These are phyloP conservation scores for Fusarium lateritium DNA, from an alignment of 2,329 filamentous ascomycete genomes.

Conservation along the genomic window DNA sequence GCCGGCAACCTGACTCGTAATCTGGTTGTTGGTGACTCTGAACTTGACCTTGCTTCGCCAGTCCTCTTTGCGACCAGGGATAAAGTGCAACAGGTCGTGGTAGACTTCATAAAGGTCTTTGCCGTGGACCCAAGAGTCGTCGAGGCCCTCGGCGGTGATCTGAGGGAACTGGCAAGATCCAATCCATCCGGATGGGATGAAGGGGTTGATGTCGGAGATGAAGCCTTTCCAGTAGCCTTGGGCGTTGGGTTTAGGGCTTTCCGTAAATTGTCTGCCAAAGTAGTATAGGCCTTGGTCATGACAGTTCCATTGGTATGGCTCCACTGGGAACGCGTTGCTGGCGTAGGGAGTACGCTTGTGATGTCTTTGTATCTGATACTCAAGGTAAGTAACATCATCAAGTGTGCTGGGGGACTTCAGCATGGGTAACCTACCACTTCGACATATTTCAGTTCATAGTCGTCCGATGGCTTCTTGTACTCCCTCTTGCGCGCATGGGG, in stretches of 20 bases:
- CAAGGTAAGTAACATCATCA: neutral
- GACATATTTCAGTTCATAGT: constrained; percentile 80
- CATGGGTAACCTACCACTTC: no score
- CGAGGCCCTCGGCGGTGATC: constrained; percentile 78
- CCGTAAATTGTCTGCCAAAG: constrained; percentile 71
- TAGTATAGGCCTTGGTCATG: constrained; percentile 78
- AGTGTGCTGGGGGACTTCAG: no score
- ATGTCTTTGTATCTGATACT: constrained; percentile 78
- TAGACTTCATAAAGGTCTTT: constrained; percentile 85
- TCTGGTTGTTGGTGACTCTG: constrained; percentile 85
- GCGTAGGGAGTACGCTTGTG: constrained; percentile 89
- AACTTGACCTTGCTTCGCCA: constrained; percentile 68
- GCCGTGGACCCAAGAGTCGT: constrained; percentile 83
- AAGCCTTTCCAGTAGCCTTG: constrained; percentile 77
- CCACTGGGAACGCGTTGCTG: constrained; percentile 81
- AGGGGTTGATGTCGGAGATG: constrained; percentile 75
- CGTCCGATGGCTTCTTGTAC: constrained; percentile 68
- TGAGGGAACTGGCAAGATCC: constrained; percentile 87
- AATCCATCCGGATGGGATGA: constrained; percentile 75
- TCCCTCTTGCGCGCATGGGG: constrained; percentile 80
- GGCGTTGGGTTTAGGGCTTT: constrained; percentile 62
- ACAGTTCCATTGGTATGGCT: constrained; percentile 81
- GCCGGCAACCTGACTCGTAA: constrained; percentile 84
- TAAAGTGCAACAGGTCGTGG: constrained; percentile 75
- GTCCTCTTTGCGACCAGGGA: constrained; percentile 67